Conservation (phyloP, 768 basidiomycete species). For the Jaapia argillacea region DNA sequence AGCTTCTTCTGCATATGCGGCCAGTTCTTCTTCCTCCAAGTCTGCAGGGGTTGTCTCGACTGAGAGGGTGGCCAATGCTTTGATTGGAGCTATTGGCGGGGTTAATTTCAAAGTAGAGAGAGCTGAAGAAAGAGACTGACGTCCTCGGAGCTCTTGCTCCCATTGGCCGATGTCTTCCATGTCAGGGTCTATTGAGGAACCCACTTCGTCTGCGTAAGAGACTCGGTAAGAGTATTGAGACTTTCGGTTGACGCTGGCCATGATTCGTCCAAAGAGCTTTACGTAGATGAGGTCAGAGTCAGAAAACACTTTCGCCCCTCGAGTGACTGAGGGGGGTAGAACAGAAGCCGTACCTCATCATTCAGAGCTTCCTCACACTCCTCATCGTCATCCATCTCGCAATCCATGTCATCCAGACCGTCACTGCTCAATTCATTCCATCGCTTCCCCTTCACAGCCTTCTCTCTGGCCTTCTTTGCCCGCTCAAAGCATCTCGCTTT, state of each 20-base stretch:
- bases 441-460: slow-evolving; percentile 7
- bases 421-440: slow-evolving; percentile 12
- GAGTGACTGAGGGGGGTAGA: too few relatives aligned
- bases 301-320: too few relatives aligned
- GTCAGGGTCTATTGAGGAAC: slow-evolving; percentile 69
- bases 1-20: slow-evolving; percentile 49
- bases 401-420: slow-evolving; percentile 11
- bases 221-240: slow-evolving; percentile 43
- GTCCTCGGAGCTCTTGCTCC: slow-evolving; percentile 47
- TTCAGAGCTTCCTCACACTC: slow-evolving; percentile 10
- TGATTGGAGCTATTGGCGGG: too few relatives aligned
- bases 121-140: slow-evolving; percentile 3
- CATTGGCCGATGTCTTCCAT: slow-evolving; percentile 53
- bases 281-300: too few relatives aligned
- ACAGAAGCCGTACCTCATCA: slow-evolving; percentile 12
- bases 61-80: slow-evolving; percentile 1
- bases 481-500: slow-evolving; percentile 13
- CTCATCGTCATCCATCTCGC: slow-evolving; percentile 10
- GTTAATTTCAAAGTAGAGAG: neutral
- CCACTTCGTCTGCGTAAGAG: slow-evolving; percentile 60
- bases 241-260: slow-evolving; percentile 42
- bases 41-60: slow-evolving; percentile 30
- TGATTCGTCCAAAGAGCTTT: slow-evolving; percentile 59
- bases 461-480: slow-evolving; percentile 10
- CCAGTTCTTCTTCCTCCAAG: slow-evolving; percentile 45